Percentiles rank a stretch among this genome's conserved stretches.
These are phyloP conservation scores for Suillus paluster DNA, from an alignment of 768 basidiomycete genomes.

Conservation along the genomic window DNA sequence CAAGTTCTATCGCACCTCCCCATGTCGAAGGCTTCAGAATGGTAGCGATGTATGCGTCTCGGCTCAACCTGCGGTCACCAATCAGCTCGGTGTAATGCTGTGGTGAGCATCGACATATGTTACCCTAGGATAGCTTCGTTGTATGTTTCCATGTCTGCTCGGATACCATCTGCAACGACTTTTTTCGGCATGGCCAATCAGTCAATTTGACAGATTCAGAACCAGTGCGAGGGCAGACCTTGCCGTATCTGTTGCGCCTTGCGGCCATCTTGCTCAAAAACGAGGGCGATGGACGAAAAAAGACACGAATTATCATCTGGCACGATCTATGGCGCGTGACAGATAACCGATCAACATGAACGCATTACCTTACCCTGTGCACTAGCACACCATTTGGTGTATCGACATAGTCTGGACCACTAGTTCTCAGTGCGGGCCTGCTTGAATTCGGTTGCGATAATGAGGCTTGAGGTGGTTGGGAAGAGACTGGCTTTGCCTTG, in stretches of 20 bases:
- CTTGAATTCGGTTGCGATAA: conserved; percentile 21
- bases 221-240: conserved; percentile 48
- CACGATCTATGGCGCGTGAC: conserved; percentile 56
- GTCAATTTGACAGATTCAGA: conserved; percentile 3
- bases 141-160: conserved; percentile 70
- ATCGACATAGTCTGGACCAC: conserved; percentile 61
- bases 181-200: conserved; percentile 6
- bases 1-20: conserved; percentile 96
- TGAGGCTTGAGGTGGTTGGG: conserved; percentile 20
- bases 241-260: conserved; percentile 73
- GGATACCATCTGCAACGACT: conserved; percentile 89
- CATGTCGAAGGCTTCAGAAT: conserved; percentile 83
- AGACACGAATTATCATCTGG: conserved; percentile 99
- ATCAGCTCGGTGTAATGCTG: conserved; percentile 5
- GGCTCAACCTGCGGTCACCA: conserved; percentile 45
- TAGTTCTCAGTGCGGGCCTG: conserved; percentile 20
- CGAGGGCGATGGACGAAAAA: conserved; percentile 83
- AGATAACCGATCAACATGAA: background rate
- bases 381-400: conserved; percentile 69
- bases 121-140: conserved; percentile 89
- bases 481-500: conserved; percentile 13
- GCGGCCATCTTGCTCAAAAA: conserved; percentile 83
- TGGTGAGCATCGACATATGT: conserved; percentile 9
- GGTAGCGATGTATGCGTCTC: conserved; percentile 76
- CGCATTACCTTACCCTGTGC: conserved; percentile 57